Evolutionary conservation across 176 grass and related monocot genomes (phyloP).

Genomic region (Aegilops umbellulata): DNA sequence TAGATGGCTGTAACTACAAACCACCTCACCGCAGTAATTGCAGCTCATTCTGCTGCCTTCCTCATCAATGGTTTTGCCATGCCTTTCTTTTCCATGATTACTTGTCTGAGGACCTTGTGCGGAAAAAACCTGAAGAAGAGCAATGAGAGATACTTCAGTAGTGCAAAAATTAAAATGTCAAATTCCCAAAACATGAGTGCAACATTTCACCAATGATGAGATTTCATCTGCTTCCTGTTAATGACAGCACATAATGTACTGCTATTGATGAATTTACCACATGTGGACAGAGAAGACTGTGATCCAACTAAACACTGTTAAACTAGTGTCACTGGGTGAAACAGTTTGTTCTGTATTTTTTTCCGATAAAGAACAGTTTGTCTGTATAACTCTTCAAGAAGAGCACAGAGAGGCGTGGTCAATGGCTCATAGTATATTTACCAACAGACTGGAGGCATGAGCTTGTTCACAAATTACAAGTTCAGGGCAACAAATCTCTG

Average conservation of each 20-base stretch:
- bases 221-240: neutral
- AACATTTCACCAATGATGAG: neutral
- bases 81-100: slow-evolving; percentile 10
- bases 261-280: neutral
- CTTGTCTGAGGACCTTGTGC: neutral
- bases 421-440: neutral
- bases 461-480: neutral
- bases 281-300: neutral
- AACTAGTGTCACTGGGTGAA: neutral
- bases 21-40: slow-evolving; percentile 47
- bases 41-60: slow-evolving; percentile 31
- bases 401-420: neutral
- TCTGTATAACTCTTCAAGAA: neutral
- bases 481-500: neutral
- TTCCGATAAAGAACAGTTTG: neutral
- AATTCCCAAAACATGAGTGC: neutral
- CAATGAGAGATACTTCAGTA: neutral
- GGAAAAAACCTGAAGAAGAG: slow-evolving; percentile 25
- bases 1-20: slow-evolving; percentile 27
- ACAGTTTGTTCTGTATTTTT: neutral
- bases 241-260: slow-evolving; percentile 12
- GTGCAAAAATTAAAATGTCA: neutral
- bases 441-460: neutral
- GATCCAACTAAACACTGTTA: neutral
- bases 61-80: slow-evolving; percentile 35